A percentile compares a stretch with the other conserved stretches of the same genome.
These are phyloP conservation scores for Acorus gramineus DNA, from an alignment of 106 monocot species.

Conservation along the genomic window DNA sequence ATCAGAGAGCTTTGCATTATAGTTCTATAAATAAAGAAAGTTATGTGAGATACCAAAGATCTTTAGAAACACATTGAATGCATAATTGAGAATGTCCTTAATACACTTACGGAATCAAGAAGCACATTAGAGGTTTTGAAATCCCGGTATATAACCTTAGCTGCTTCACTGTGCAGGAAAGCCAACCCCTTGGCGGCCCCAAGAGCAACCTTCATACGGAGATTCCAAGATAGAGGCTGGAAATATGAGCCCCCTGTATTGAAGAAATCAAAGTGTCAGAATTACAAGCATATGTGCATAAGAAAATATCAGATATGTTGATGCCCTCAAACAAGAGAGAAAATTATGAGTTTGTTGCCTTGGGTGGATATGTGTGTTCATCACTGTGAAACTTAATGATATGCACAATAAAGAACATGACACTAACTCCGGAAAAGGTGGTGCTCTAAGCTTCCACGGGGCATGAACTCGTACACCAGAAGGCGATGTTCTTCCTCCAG, in stretches of 20 bases:
- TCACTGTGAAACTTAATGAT: too few relatives aligned
- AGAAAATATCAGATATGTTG: too few relatives aligned
- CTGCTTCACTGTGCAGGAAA: neutral
- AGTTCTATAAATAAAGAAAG: too few relatives aligned
- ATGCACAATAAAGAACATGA: neutral
- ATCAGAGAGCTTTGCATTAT: too few relatives aligned
- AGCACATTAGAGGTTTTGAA: constrained; percentile 3
- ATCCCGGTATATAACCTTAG: constrained; percentile 3
- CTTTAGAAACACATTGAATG: too few relatives aligned
- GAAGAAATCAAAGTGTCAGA: too few relatives aligned
- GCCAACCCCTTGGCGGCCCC: constrained; percentile 21
- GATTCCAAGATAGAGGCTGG: constrained; percentile 92
- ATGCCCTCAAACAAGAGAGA: too few relatives aligned
- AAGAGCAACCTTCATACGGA: constrained; percentile 77
- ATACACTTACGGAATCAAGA: constrained; percentile 1
- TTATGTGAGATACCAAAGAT: too few relatives aligned
- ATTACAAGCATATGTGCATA: neutral
- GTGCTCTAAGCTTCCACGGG: neutral
- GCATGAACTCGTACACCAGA: constrained; percentile 1
- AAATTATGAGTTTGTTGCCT: too few relatives aligned
- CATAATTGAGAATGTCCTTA: too few relatives aligned
- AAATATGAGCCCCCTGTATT: constrained; percentile 70
- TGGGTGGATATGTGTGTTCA: too few relatives aligned
- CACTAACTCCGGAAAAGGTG: neutral
- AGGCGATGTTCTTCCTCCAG: constrained; percentile 3